Evolutionary conservation across 805 yeast genomes (phyloP).

Genomic region (Starmerella vitae): DNA sequence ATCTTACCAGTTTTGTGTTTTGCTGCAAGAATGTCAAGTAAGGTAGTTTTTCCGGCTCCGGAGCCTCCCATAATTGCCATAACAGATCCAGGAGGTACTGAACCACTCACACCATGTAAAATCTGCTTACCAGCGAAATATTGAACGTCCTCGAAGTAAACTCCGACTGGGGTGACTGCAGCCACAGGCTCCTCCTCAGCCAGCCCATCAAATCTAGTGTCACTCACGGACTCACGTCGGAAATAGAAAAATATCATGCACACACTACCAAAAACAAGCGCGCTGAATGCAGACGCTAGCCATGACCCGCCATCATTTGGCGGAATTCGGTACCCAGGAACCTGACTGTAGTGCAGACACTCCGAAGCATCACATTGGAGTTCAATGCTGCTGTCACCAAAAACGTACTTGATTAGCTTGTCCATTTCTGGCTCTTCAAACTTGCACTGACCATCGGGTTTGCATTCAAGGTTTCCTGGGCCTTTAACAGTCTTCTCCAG

Average conservation of each 20-base stretch:
- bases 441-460: constrained; percentile 46
- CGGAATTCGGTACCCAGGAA: constrained; percentile 80
- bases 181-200: constrained; percentile 15
- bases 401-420: constrained; percentile 73
- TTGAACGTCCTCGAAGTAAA: constrained; percentile 60
- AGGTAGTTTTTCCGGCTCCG: constrained; percentile 95
- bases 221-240: constrained; percentile 1
- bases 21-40: constrained; percentile 79
- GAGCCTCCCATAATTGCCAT: constrained; percentile 97
- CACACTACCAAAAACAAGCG: constrained; percentile 13
- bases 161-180: constrained; percentile 40
- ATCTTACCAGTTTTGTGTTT: constrained; percentile 67
- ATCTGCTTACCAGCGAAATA: constrained; percentile 43
- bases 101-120: constrained; percentile 53
- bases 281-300: constrained; percentile 17
- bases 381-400: constrained; percentile 88
- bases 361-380: constrained; percentile 75
- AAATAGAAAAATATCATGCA: constrained; percentile 2
- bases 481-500: constrained; percentile 79
- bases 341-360: constrained; percentile 80
- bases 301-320: constrained; percentile 27
- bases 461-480: constrained; percentile 86
- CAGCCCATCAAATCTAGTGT: background rate
- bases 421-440: constrained; percentile 96
- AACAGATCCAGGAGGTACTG: constrained; percentile 75